phyloP scores from a whole-genome alignment of 345 rosid species.

The Theobroma cacao region DNA sequence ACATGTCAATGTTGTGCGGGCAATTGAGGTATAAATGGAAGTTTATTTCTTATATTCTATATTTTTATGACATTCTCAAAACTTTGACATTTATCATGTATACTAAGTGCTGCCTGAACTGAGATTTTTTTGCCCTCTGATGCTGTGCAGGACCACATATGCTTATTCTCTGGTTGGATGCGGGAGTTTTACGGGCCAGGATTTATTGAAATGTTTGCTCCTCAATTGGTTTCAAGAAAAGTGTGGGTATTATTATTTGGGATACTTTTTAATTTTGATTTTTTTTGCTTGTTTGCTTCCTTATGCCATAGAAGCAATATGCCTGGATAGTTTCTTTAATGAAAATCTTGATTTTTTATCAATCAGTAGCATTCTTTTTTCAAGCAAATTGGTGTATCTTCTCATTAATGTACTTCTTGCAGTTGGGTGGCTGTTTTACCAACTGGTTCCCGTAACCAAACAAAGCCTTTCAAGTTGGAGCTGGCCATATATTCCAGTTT shows the following conservation, averaged over 20 bases:
- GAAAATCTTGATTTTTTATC: background rate
- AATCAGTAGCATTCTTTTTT: background rate
- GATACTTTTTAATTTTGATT: background rate
- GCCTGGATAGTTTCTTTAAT: background rate
- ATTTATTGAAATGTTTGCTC: conserved; percentile 78
- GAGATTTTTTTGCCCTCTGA: background rate
- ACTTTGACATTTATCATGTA: background rate
- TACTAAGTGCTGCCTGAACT: background rate
- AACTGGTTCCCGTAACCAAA: conserved; percentile 66
- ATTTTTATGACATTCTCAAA: background rate
- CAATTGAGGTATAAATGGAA: conserved; percentile 65
- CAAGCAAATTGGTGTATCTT: background rate
- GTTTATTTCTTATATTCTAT: background rate
- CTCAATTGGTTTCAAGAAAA: conserved; percentile 82
- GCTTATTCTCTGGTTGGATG: conserved; percentile 94
- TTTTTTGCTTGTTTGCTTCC: conserved; percentile 4
- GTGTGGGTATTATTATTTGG: conserved; percentile 52
- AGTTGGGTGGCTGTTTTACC: conserved; percentile 94
- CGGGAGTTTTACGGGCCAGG: conserved; percentile 87
- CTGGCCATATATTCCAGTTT: conserved; percentile 71
- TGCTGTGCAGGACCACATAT: conserved; percentile 58
- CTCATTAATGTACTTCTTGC: conserved; percentile 21
- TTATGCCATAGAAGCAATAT: background rate
- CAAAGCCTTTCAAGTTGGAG: conserved; percentile 81
- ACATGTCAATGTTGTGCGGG: conserved; percentile 61